phyloP scores from a whole-genome alignment of 495 filamentous ascomycete species.

The Hapsidospora chrysogenum region DNA sequence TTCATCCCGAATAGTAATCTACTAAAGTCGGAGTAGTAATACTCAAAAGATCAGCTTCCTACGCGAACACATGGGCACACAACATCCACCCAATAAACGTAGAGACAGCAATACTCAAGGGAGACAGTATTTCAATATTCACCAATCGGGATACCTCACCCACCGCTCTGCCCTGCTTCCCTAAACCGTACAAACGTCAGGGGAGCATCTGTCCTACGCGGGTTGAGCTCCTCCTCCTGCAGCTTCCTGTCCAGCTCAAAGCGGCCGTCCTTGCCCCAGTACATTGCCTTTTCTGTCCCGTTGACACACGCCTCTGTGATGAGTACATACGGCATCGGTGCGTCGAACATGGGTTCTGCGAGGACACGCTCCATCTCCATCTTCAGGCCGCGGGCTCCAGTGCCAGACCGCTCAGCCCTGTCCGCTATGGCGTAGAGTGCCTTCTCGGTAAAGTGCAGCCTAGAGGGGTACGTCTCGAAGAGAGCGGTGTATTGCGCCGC shows the following conservation, averaged over 20 bases:
- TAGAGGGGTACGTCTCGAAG: conserved; percentile 68
- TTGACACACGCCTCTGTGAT: conserved; percentile 60
- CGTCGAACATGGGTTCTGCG: conserved; percentile 81
- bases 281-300: conserved; percentile 36
- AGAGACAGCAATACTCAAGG: too few relatives aligned
- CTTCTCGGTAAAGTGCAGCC: conserved; percentile 65
- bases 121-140: too few relatives aligned
- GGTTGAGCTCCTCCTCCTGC: conserved; percentile 24
- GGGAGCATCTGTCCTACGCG: conserved; percentile 6
- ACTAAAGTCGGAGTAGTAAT: too few relatives aligned
- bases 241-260: conserved; percentile 36
- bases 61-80: too few relatives aligned
- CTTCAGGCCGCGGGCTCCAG: conserved; percentile 72
- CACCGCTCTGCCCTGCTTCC: conserved; percentile 26
- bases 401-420: conserved; percentile 56
- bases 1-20: too few relatives aligned
- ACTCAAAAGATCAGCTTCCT: too few relatives aligned
- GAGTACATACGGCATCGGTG: conserved; percentile 48
- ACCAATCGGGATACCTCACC: too few relatives aligned
- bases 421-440: conserved; percentile 67
- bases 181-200: conserved; percentile 18
- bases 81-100: too few relatives aligned
- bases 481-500: conserved; percentile 72
- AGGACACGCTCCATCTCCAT: conserved; percentile 82
- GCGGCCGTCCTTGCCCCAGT: conserved; percentile 32